Base-by-base conservation (phyloP, 1,139 yeast genomes). In the Arxiozyma telluris region DNA sequence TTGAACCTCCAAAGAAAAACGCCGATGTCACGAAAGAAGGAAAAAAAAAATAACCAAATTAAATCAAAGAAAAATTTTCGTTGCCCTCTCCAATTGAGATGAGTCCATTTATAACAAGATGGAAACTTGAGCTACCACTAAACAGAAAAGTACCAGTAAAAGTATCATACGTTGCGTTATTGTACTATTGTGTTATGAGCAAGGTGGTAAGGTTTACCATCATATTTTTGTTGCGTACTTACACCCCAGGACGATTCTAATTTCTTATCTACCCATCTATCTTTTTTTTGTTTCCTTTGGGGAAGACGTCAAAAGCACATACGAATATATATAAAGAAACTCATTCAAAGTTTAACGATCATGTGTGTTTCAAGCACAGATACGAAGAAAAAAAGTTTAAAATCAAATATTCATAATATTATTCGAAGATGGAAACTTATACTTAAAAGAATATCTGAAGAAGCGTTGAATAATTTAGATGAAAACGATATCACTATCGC, bases 361-460 rank as follows among this genome's bases (percentile, higher is more conserved):
- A 34, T 34, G 39, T 34, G 39, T 15, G 39, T 34, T 34, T 12
- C n/a, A 34, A 30, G 22, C 11, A 45, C 47, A 15, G 47, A 11
- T 20, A 55, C 11, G 3, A 41, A 42, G 20, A 49, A 42, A 34
- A 43, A n/a, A 25, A 23, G 41, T 27, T 25, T 54, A 9, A 57
- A 50, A 44, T 21, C 54, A 9, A 45, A 54, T 1, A 41, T 61
- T 17, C 54, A 61, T 15, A 50, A 54, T 18, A 58, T 60, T 22
- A 51, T 63, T 42, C 59, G 57, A 45, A 63, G 54, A 56, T 63
- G 65, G 66, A 58, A 56, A 46, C 51, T 45, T 30, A 55, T 59
- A 4, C 47, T 63, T 47, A 59, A 57, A 54, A 60, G 50, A 49
- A 54, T 61, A 5, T 59, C 67, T 15, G 62, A 59, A 25, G 64